These are phyloP conservation scores for Wickerhamomyces strasburgensis DNA, from an alignment of 805 yeast species.

Conservation along the genomic window DNA sequence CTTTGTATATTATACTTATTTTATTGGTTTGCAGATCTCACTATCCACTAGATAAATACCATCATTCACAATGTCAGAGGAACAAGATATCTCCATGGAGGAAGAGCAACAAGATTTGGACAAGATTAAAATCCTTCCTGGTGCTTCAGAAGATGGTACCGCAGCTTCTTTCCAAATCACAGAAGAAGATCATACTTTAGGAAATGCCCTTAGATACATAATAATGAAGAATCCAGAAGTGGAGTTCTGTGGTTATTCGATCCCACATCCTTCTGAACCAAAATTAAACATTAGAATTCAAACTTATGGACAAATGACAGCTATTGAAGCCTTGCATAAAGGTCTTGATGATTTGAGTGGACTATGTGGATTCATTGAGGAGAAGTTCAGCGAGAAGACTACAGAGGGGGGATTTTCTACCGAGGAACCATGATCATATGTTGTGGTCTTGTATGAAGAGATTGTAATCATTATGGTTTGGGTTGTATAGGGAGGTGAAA, in stretches of 20 bases:
- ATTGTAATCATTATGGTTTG: not conserved
- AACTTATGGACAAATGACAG: slow-evolving; percentile 81
- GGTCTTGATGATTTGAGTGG: slow-evolving; percentile 83
- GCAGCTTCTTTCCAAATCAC: slow-evolving; percentile 91
- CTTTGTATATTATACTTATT: too few species aligned
- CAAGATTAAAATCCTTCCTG: slow-evolving; percentile 51
- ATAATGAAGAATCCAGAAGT: slow-evolving; percentile 98
- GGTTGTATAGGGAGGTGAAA: too few species aligned
- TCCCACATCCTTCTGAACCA: slow-evolving; percentile 96
- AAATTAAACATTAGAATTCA: slow-evolving; percentile 88
- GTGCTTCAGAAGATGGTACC: slow-evolving; percentile 87
- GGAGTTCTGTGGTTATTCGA: slow-evolving; percentile 96
- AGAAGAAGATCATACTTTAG: slow-evolving; percentile 95
- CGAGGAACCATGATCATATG: slow-evolving; percentile 39
- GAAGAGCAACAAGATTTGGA: slow-evolving; percentile 21
- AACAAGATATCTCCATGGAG: slow-evolving; percentile 23
- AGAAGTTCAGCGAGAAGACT: slow-evolving; percentile 65
- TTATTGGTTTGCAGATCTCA: too few species aligned
- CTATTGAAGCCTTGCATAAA: slow-evolving; percentile 87
- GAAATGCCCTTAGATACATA: slow-evolving; percentile 88
- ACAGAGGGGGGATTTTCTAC: slow-evolving; percentile 47
- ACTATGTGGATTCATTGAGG: slow-evolving; percentile 80
- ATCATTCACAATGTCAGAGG: not conserved
- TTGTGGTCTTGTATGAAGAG: not conserved
- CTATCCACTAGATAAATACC: too few species aligned